These are phyloP conservation scores for Magnusiomyces tetraspermus DNA, from an alignment of 1,139 yeast genomes.

Conservation along the genomic window DNA sequence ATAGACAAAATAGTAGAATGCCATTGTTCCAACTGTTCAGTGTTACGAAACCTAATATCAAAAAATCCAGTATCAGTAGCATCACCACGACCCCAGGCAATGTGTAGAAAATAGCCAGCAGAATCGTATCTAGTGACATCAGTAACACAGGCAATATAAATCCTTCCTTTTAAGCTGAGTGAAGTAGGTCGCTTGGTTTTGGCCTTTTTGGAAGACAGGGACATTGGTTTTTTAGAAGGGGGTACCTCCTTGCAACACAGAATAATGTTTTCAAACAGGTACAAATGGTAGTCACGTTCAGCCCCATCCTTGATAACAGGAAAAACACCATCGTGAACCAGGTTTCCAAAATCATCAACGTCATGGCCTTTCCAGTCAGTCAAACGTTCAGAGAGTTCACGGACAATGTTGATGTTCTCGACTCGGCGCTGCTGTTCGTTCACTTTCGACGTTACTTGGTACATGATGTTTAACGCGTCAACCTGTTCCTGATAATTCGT, in stretches of 20 bases:
- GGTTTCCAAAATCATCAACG: conserved; percentile 72
- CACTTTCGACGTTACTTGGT: conserved; percentile 71
- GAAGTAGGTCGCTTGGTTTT: conserved; percentile 19
- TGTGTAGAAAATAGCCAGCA: conserved; percentile 27
- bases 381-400: conserved; percentile 62
- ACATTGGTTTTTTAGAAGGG: conserved; percentile 26
- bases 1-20: conserved; percentile 27
- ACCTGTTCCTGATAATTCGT: conserved; percentile 60
- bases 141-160: conserved; percentile 34
- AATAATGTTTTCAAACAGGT: conserved; percentile 77
- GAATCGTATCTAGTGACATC: conserved; percentile 25
- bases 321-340: conserved; percentile 67
- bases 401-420: conserved; percentile 68
- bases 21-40: conserved; percentile 31
- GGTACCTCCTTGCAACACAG: conserved; percentile 57
- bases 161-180: conserved; percentile 36
- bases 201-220: conserved; percentile 24
- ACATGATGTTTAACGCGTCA: conserved; percentile 58
- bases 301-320: conserved; percentile 64
- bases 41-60: conserved; percentile 31
- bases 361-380: conserved; percentile 93
- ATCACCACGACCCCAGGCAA: conserved; percentile 32
- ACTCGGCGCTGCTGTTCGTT: conserved; percentile 92
- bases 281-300: conserved; percentile 85
- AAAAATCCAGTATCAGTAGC: conserved; percentile 32